Conservation (phyloP, 257 asterid species). For the Dorcoceras hygrometricum region DNA sequence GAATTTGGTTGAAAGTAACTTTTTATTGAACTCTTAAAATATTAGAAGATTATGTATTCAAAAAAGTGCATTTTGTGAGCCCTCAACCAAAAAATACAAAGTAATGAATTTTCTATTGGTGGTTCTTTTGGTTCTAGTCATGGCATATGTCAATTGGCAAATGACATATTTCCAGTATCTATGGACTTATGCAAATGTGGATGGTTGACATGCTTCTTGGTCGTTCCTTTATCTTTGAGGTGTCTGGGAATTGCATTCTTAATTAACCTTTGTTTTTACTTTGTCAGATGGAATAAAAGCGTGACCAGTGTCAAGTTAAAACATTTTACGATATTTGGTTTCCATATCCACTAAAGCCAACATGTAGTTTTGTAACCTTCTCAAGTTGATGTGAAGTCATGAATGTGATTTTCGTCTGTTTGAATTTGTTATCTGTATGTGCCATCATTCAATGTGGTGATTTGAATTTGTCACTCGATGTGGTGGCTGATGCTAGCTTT, state of each 20-base stretch:
- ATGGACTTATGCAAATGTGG: background rate
- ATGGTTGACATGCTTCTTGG: constrained; percentile 7
- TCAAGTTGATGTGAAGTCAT: constrained; percentile 9
- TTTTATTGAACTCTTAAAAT: constrained; percentile 3
- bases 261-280: constrained; percentile 10
- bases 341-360: background rate
- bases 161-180: background rate
- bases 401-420: constrained; percentile 3
- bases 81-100: background rate
- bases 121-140: constrained; percentile 11
- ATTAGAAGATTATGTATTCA: constrained; percentile 20
- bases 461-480: background rate
- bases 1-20: constrained; percentile 16
- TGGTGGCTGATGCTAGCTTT: background rate
- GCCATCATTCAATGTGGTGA: background rate
- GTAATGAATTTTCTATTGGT: constrained; percentile 12
- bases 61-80: constrained; percentile 6
- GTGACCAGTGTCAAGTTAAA: background rate
- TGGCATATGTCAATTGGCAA: background rate
- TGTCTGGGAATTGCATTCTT: constrained; percentile 10
- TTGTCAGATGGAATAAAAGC: background rate
- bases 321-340: background rate
- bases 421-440: background rate
- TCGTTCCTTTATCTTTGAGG: constrained; percentile 8
- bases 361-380: constrained; percentile 3